A percentile compares a stretch with the other conserved stretches of the same genome.
Conservation (phyloP, 805 yeast genomes). For the baker's yeast (Saccharomyces cerevisiae) region DNA sequence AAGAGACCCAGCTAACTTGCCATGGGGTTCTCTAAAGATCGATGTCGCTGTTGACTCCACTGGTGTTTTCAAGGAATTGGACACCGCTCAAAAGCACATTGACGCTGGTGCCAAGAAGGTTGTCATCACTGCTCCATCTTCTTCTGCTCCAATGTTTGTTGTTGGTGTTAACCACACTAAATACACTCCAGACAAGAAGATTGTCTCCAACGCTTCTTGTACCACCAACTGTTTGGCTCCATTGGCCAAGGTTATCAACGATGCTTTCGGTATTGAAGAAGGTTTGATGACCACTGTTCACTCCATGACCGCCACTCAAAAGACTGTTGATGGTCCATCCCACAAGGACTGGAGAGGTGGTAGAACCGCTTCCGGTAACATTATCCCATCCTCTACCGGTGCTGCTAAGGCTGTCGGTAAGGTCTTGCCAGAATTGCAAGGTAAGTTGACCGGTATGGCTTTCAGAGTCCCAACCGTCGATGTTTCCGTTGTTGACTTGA, state of each 20-base stretch:
- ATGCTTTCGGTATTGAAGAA: slow-evolving; percentile 77
- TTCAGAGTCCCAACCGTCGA: slow-evolving; percentile 91
- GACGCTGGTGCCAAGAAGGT: slow-evolving; percentile 72
- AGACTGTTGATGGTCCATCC: slow-evolving; percentile 95
- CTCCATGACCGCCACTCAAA: slow-evolving; percentile 93
- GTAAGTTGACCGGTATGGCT: slow-evolving; percentile 90
- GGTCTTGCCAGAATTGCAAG: slow-evolving; percentile 84
- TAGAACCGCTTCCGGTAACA: slow-evolving; percentile 92
- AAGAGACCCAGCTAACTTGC: slow-evolving; percentile 79
- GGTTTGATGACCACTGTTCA: slow-evolving; percentile 95
- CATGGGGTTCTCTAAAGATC: slow-evolving; percentile 80
- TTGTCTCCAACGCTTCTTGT: slow-evolving; percentile 89
- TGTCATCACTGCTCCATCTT: slow-evolving; percentile 87
- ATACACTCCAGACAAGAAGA: slow-evolving; percentile 66
- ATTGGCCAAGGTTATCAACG: slow-evolving; percentile 82
- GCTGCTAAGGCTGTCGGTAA: slow-evolving; percentile 97
- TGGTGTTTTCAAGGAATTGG: slow-evolving; percentile 82
- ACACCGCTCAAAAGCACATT: slow-evolving; percentile 76
- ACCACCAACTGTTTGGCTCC: slow-evolving; percentile 96
- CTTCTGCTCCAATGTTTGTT: slow-evolving; percentile 93
- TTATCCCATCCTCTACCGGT: slow-evolving; percentile 93
- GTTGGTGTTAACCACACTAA: slow-evolving; percentile 80
- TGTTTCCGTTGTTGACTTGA: slow-evolving; percentile 88
- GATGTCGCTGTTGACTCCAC: slow-evolving; percentile 88
- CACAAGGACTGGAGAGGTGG: slow-evolving; percentile 96